Evolutionary conservation across 352 stramenopile genomes (phyloP).

Genomic region (Phytophthora aleatoria): DNA sequence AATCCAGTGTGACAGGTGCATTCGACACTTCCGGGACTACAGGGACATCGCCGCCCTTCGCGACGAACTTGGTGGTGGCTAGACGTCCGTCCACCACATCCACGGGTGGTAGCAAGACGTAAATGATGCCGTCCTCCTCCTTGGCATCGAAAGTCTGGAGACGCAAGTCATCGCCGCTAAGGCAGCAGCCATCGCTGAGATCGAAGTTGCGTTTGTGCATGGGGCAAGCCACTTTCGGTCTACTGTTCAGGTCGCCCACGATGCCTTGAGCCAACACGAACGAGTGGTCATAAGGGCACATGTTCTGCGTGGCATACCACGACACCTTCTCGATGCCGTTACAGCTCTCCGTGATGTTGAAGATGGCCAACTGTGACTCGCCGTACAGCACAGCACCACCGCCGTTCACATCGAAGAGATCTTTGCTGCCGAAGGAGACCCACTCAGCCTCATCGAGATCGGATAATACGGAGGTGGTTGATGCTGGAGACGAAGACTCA

Average conservation of each 20-base stretch:
- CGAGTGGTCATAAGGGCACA: constrained; percentile 92
- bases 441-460: constrained; percentile 52
- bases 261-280: constrained; percentile 94
- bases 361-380: constrained; percentile 90
- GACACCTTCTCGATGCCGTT: constrained; percentile 69
- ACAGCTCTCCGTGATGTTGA: constrained; percentile 79
- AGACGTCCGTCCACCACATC: constrained; percentile 86
- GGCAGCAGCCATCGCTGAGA: constrained; percentile 72
- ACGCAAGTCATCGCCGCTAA: constrained; percentile 68
- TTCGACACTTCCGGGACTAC: background rate
- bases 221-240: constrained; percentile 90
- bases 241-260: constrained; percentile 76
- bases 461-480: constrained; percentile 24
- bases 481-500: constrained; percentile 47
- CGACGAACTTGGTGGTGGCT: constrained; percentile 68
- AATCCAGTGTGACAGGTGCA: constrained; percentile 21
- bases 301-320: constrained; percentile 94
- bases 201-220: constrained; percentile 94
- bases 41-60: constrained; percentile 2
- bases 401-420: constrained; percentile 81
- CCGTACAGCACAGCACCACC: constrained; percentile 90
- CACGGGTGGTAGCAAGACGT: constrained; percentile 77
- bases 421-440: constrained; percentile 74
- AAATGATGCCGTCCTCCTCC: constrained; percentile 70
- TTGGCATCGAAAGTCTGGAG: constrained; percentile 89